Percentiles rank a stretch among this genome's conserved stretches.
These are phyloP conservation scores for Thinopyrum elongatum DNA, from an alignment of 176 grass and related monocot genomes.

Conservation along the genomic window DNA sequence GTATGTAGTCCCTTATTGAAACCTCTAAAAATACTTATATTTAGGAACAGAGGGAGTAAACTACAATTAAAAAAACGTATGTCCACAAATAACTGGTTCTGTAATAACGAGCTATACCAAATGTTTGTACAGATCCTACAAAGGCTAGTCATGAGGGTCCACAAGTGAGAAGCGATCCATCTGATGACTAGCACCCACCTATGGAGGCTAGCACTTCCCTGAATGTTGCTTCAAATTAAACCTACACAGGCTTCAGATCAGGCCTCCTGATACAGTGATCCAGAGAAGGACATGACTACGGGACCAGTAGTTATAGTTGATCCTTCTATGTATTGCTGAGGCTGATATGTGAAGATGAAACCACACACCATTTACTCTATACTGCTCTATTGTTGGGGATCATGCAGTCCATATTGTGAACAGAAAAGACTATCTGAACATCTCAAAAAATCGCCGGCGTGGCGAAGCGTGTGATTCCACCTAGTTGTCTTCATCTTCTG, in stretches of 20 bases:
- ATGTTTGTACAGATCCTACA: too few species aligned
- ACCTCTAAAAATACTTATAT: too few species aligned
- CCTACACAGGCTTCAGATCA: not conserved
- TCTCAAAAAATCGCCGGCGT: not conserved
- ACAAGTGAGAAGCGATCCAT: too few species aligned
- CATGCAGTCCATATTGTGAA: not conserved
- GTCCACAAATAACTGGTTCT: too few species aligned
- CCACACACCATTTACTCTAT: not conserved
- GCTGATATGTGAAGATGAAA: not conserved
- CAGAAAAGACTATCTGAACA: not conserved
- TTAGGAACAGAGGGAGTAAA: too few species aligned
- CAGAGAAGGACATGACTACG: not conserved
- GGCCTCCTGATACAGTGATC: not conserved
- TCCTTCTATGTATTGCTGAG: not conserved
- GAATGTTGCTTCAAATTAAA: not conserved
- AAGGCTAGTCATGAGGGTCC: too few species aligned
- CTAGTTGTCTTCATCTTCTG: constrained; percentile 29
- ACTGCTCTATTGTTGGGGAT: not conserved
- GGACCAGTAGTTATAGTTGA: not conserved
- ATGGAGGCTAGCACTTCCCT: too few species aligned
- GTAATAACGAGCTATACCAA: too few species aligned
- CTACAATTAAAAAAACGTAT: too few species aligned
- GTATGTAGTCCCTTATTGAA: too few species aligned
- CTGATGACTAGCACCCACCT: too few species aligned
- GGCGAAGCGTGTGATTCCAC: not conserved